Base-by-base conservation (phyloP, 2,329 filamentous ascomycete species). In the Fusarium compactum region DNA sequence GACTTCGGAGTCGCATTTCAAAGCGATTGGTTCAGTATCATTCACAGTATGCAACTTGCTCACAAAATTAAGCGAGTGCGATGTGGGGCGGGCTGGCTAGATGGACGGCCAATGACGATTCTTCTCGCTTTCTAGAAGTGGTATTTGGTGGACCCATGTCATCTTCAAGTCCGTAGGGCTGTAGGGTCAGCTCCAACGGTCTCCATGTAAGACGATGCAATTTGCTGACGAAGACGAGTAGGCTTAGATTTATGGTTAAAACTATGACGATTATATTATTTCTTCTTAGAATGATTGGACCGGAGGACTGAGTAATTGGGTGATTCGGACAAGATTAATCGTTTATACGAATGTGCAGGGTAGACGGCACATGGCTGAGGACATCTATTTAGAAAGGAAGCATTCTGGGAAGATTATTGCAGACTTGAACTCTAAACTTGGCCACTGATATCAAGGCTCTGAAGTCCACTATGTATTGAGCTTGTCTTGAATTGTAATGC, bases 211-310 rank as follows among this genome's bases (percentile, higher is more conserved):
- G 16, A 9, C n/a, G 6, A 18, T 16, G 30, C 29, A 34, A 27
- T 6, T 12, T 16, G 6, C 6, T 15, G 14, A 14, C n/a, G n/a
- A 50, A 4, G n/a, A 32, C 8, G 12, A 29, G n/a, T 29, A 40
- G 30, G 43, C 54, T 57, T 57, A 50, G 24, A 24, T 50, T 40
- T 50, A 40, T 38, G 24, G n/a, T 51, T 48, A 40, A 38, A n/a
- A 1, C 1, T 2, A 29, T 51, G 30, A 57, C 11, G 24, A 22
- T 7, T 41, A 14, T 3, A 52, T 11, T 18, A 7, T 1, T 5
- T 3, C 6, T 15, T 10, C 0, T 3, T 15, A 2, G 18, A 11
- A 11, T 16, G 18, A 14, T 3, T 15, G 5, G 32, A 12, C 1
- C 0, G 8, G 5, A 12, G 27, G 3, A 5, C 4, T 29, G 11